A percentile compares a stretch with the other conserved stretches of the same genome.
These are phyloP conservation scores for Salvia hispanica DNA, from an alignment of 257 asterid species.

Conservation along the genomic window DNA sequence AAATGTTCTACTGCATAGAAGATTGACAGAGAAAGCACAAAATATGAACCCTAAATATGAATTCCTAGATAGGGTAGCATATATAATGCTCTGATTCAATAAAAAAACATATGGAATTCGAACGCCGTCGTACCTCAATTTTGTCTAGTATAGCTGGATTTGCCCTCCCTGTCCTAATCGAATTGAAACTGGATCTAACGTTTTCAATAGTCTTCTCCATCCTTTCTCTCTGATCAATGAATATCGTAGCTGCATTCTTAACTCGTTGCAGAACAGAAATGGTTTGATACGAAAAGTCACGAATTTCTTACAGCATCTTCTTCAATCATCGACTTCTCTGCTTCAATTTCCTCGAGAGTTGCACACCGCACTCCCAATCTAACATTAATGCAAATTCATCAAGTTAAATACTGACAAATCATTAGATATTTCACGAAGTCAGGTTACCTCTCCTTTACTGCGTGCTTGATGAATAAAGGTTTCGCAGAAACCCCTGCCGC, in stretches of 20 bases:
- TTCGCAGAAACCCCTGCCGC: constrained; percentile 34
- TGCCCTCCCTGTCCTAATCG: constrained; percentile 95
- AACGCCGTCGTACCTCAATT: constrained; percentile 57
- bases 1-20: not conserved
- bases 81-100: not conserved
- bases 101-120: constrained; percentile 2
- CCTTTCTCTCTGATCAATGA: constrained; percentile 64
- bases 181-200: constrained; percentile 65
- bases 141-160: constrained; percentile 90
- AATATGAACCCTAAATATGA: not conserved
- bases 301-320: constrained; percentile 63
- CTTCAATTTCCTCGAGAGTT: constrained; percentile 87
- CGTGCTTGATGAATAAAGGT: constrained; percentile 38
- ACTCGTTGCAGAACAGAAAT: not conserved
- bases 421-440: constrained; percentile 6
- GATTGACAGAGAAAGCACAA: constrained; percentile 6
- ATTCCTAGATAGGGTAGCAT: not conserved
- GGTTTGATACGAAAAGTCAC: not conserved
- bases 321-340: constrained; percentile 77
- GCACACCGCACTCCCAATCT: constrained; percentile 76
- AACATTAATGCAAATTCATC: constrained; percentile 33
- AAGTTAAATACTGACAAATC: constrained; percentile 4
- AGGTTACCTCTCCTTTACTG: constrained; percentile 53
- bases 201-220: constrained; percentile 89
- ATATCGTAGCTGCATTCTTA: constrained; percentile 13